Conservation (phyloP, 164 flowering plant species). For the Cinnamomum micranthum region DNA sequence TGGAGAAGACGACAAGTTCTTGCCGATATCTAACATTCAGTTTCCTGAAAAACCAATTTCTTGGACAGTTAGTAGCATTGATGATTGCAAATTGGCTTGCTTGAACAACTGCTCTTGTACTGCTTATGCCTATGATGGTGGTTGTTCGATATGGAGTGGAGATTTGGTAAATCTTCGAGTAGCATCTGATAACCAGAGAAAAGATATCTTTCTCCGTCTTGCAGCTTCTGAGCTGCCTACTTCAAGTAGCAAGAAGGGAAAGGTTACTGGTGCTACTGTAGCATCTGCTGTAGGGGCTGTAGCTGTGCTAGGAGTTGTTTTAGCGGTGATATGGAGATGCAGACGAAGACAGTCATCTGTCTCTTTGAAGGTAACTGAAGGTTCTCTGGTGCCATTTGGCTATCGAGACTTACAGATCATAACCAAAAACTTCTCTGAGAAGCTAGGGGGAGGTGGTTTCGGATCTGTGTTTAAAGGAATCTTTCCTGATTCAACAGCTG, state of each 20-base stretch:
- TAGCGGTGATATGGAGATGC: constrained; percentile 13
- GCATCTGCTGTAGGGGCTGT: constrained; percentile 20
- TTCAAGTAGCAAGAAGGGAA: constrained; percentile 9
- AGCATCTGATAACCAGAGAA: not conserved
- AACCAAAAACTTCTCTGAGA: constrained; percentile 52
- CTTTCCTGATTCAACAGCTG: constrained; percentile 28
- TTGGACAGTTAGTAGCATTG: not conserved
- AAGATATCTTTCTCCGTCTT: constrained; percentile 1
- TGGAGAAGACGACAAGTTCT: constrained; percentile 6
- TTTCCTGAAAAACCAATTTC: constrained; percentile 9
- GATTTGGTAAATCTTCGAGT: constrained; percentile 4
- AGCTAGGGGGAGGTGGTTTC: constrained; percentile 52
- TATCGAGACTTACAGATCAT: constrained; percentile 37
- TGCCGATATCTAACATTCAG: not conserved
- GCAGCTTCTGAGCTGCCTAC: constrained; percentile 6
- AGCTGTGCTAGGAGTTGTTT: constrained; percentile 14
- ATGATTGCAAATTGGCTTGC: constrained; percentile 16
- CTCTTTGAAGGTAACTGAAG: constrained; percentile 23
- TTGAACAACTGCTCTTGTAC: constrained; percentile 17
- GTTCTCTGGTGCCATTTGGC: constrained; percentile 33
- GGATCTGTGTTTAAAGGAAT: constrained; percentile 54
- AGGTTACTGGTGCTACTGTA: constrained; percentile 12
- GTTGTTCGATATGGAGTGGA: constrained; percentile 18
- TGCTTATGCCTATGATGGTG: constrained; percentile 17
- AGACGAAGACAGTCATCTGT: constrained; percentile 10